Percentiles rank a stretch among this genome's conserved stretches.
These are phyloP conservation scores for Posidonia oceanica DNA, from an alignment of 116 monocot genomes.

Conservation along the genomic window DNA sequence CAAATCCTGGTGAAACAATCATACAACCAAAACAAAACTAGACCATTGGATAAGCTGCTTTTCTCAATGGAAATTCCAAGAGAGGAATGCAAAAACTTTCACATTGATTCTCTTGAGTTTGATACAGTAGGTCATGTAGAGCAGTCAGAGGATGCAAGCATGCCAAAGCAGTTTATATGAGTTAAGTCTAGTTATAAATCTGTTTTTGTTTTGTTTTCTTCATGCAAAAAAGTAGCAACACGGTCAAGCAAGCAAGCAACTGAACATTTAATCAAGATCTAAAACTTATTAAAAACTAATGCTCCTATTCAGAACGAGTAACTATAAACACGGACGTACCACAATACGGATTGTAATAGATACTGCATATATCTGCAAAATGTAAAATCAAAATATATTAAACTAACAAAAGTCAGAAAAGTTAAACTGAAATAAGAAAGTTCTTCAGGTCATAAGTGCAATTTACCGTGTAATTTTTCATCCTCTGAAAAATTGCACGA, in stretches of 20 bases:
- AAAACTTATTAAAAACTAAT: too few relatives aligned
- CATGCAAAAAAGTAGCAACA: too few relatives aligned
- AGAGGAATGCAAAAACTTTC: too few relatives aligned
- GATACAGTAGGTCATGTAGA: too few relatives aligned
- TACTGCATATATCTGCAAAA: conserved; percentile 66
- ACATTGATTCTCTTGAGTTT: too few relatives aligned
- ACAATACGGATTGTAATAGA: conserved; percentile 70
- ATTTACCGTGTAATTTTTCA: conserved; percentile 71
- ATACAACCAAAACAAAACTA: not conserved
- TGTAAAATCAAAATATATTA: not conserved
- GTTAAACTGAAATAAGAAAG: not conserved
- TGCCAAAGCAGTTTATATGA: not conserved
- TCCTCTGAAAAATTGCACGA: conserved; percentile 72
- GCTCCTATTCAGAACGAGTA: too few relatives aligned
- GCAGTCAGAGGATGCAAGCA: too few relatives aligned
- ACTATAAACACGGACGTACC: conserved; percentile 22
- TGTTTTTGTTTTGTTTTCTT: too few relatives aligned
- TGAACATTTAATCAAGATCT: too few relatives aligned
- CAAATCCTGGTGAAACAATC: conserved; percentile 3
- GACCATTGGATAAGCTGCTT: too few relatives aligned
- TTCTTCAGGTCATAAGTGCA: not conserved
- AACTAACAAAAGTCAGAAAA: not conserved
- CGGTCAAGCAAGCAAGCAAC: too few relatives aligned
- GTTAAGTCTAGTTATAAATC: not conserved
- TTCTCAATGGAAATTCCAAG: too few relatives aligned